phyloP scores from a whole-genome alignment of 1,284 basidiomycete genomes.

The Gymnopus androsaceus region DNA sequence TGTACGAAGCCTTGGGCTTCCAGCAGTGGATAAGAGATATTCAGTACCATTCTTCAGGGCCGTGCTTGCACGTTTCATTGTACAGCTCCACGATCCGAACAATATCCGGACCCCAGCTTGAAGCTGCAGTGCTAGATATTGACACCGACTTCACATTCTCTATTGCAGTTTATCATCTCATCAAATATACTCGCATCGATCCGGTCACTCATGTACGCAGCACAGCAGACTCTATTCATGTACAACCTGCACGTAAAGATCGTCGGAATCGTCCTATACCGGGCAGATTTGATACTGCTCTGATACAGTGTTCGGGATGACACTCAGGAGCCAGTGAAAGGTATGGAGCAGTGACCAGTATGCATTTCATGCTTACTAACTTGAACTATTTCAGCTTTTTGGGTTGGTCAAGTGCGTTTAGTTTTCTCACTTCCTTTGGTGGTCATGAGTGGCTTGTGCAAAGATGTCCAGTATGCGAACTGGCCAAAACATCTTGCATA shows the following conservation, averaged over 20 bases:
- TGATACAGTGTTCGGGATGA: neutral
- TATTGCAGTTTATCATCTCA: neutral
- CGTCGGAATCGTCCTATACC: conserved; percentile 1
- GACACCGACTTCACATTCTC: neutral
- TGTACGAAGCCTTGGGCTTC: conserved; percentile 13
- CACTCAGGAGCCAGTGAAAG: too few relatives aligned
- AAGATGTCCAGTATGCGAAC: neutral
- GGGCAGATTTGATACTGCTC: conserved; percentile 17
- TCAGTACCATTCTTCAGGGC: conserved; percentile 28
- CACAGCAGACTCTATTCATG: conserved; percentile 22
- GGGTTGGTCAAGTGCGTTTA: neutral
- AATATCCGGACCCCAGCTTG: conserved; percentile 5
- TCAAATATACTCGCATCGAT: conserved; percentile 19
- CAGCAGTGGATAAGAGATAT: conserved; percentile 18
- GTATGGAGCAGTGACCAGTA: too few relatives aligned
- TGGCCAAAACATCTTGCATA: neutral
- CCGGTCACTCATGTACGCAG: neutral
- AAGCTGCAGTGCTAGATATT: neutral
- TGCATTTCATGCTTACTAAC: too few relatives aligned
- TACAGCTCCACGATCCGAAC: conserved; percentile 18
- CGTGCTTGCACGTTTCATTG: conserved; percentile 30
- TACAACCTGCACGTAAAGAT: conserved; percentile 15
- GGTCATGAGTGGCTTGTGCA: neutral
- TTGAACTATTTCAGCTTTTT: too few relatives aligned
- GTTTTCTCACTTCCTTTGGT: neutral